Percentiles rank a stretch among this genome's conserved stretches.
Conservation (phyloP, 225 moss, liverwort and hornwort genomes). For the Anthoceros angustus region DNA sequence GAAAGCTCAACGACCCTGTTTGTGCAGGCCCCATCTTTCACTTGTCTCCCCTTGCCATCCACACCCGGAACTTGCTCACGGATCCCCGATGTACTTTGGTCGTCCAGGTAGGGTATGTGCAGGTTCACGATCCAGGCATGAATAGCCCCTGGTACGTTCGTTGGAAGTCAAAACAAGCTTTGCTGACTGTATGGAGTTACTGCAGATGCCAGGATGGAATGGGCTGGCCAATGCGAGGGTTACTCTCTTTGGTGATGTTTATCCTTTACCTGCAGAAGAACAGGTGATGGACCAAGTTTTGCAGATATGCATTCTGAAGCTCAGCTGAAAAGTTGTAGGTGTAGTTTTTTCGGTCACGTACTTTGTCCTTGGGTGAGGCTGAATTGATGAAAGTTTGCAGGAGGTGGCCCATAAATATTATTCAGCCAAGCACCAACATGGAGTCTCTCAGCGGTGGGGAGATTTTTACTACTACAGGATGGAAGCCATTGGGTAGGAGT, state of each 20-base stretch:
- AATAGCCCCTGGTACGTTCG: neutral
- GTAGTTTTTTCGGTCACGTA: too few relatives aligned
- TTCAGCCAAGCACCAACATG: slow-evolving; percentile 41
- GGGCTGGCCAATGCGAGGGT: slow-evolving; percentile 95
- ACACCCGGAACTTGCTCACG: slow-evolving; percentile 90
- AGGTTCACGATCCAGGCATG: neutral
- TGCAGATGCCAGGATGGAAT: slow-evolving; percentile 97
- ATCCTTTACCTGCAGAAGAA: slow-evolving; percentile 53
- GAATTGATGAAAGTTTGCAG: slow-evolving; percentile 14
- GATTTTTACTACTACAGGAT: slow-evolving; percentile 51
- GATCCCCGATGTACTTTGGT: slow-evolving; percentile 93
- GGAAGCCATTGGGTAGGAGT: slow-evolving; percentile 40
- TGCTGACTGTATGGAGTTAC: neutral
- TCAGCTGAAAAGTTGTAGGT: too few relatives aligned
- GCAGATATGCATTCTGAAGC: neutral
- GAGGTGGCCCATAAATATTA: slow-evolving; percentile 45
- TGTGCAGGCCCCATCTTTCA: slow-evolving; percentile 81
- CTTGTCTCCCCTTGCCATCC: slow-evolving; percentile 88
- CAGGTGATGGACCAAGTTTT: slow-evolving; percentile 28
- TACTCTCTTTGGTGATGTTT: slow-evolving; percentile 89
- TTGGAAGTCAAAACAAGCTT: slow-evolving; percentile 7
- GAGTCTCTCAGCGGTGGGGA: slow-evolving; percentile 57
- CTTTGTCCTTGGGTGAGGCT: too few relatives aligned
- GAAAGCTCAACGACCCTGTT: slow-evolving; percentile 1
- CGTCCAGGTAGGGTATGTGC: slow-evolving; percentile 44